Percentiles rank a stretch among this genome's conserved stretches.
phyloP scores from a whole-genome alignment of 768 basidiomycete genomes.

The Hericium rajendrae region DNA sequence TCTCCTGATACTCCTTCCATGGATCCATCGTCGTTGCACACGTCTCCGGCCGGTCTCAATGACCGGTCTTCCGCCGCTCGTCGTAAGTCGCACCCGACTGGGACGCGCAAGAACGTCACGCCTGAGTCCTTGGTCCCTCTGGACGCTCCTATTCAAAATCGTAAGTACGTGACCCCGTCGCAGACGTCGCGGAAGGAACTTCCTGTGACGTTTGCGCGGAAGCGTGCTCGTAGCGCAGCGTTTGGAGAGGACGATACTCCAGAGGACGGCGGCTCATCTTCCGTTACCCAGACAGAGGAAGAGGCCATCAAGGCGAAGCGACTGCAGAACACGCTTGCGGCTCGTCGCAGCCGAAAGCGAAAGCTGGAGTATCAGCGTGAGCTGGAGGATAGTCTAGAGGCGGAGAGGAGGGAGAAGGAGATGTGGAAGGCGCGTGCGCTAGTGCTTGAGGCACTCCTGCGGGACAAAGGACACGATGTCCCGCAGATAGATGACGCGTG shows the following conservation, averaged over 20 bases:
- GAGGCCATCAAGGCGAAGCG: conserved; percentile 74
- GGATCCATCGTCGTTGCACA: conserved; percentile 27
- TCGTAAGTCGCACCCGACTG: conserved; percentile 37
- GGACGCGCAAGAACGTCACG: conserved; percentile 64
- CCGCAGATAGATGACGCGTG: conserved; percentile 35
- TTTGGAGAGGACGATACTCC: conserved; percentile 42
- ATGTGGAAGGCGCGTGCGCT: conserved; percentile 50
- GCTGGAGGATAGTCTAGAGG: conserved; percentile 48
- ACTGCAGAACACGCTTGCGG: conserved; percentile 77
- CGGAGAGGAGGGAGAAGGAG: conserved; percentile 47
- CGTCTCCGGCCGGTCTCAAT: conserved; percentile 22
- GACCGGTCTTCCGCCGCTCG: conserved; percentile 14
- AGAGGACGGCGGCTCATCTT: conserved; percentile 18
- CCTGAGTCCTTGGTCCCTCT: conserved; percentile 56
- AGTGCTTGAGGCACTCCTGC: conserved; percentile 39
- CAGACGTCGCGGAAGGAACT: conserved; percentile 71
- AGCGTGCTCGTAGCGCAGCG: conserved; percentile 41
- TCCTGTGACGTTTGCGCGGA: conserved; percentile 60
- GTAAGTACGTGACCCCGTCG: conserved; percentile 66
- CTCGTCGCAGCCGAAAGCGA: conserved; percentile 66
- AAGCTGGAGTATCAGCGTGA: conserved; percentile 62
- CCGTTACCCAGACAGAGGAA: conserved; percentile 41
- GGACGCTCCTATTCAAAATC: conserved; percentile 72
- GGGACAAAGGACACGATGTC: conserved; percentile 46
- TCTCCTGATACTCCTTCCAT: conserved; percentile 44